Conservation (phyloP, 139 green algal genomes). For the Astrephomene gubernaculifera region DNA sequence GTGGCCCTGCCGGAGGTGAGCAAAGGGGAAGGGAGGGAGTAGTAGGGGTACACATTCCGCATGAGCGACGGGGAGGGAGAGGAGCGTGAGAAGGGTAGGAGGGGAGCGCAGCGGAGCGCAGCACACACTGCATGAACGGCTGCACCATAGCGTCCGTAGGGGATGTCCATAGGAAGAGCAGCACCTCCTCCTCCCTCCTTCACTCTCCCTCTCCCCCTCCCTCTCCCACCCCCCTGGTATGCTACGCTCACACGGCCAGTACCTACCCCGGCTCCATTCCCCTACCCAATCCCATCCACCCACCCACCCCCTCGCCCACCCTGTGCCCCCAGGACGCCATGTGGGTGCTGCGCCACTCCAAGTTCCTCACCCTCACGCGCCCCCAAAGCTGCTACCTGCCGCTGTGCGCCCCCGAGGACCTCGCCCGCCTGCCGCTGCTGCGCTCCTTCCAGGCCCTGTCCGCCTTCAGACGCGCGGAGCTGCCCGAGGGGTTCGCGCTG, state of each 20-base stretch:
- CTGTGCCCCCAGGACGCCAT: constrained; percentile 66
- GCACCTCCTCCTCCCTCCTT: neutral
- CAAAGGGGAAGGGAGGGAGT: neutral
- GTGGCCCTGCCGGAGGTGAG: constrained; percentile 64
- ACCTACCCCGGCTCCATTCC: too few relatives aligned
- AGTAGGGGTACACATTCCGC: neutral
- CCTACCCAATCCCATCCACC: neutral
- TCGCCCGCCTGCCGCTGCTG: constrained; percentile 76
- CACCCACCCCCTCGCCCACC: neutral
- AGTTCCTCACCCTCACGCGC: constrained; percentile 61
- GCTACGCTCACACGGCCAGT: too few relatives aligned
- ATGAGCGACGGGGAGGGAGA: neutral
- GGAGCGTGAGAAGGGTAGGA: too few relatives aligned
- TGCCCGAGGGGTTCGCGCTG: constrained; percentile 56
- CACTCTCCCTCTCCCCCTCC: neutral
- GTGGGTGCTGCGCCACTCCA: constrained; percentile 79
- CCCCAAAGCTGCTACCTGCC: constrained; percentile 72
- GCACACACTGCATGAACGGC: too few relatives aligned
- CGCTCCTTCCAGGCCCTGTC: constrained; percentile 75
- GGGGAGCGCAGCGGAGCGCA: too few relatives aligned
- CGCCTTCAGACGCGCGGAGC: constrained; percentile 49
- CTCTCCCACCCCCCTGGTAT: too few relatives aligned
- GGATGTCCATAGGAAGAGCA: too few relatives aligned
- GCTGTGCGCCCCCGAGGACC: constrained; percentile 69
- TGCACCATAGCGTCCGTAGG: too few relatives aligned